Base-by-base conservation (phyloP, 202 grass and related monocot species). In the Alloteropsis angusta region DNA sequence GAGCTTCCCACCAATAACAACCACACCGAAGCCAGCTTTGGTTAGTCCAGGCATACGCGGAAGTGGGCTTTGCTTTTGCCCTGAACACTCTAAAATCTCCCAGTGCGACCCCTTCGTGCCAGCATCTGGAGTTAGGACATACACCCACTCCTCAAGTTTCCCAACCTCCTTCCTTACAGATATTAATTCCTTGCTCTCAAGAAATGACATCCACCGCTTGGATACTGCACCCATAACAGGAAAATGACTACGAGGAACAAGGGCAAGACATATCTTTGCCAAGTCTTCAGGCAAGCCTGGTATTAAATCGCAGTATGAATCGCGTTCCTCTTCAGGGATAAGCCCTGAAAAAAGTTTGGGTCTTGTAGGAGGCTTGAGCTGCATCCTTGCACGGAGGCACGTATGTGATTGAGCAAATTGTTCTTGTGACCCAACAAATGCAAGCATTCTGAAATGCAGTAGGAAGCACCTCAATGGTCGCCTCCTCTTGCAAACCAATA, bases 211-310 rank as follows among this genome's bases (percentile, higher is more conserved):
- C 95, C 95, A 97, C 46, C 83, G 77, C 89, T 89, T 97, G 85
- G 88, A 94, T 56, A 97, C 95, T 73, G 87, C 81, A 61, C 80
- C 91, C 89, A 92, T 88, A 28, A 73, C 82, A 46, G 89, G 91
- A 21, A 94, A 86, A 39, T 92, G 74, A 30, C 43, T 57, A 46
- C 89, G 83, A 28, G 95, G 95, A 70, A 94, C 81, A 66, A 89
- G 85, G 44, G 91, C 89, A 78, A 97, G 86, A 50, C 89, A 94
- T 76, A 83, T 74, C 86, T 94, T 97, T 61, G 89, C 89, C 17
- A 97, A 75, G 26, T 97, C 95, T 77, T 97, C 95, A 13, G 91
- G 95, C 79, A 97, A 93, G 58, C 87, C 89, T 75, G 95, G 95
- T 70, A 97, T 92, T 65, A 97, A 64, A 75, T 82, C 77, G 69